Percentiles rank a stretch among this genome's conserved stretches.
Evolutionary conservation across 2,329 filamentous ascomycete species (phyloP).

Genomic region (Malbranchea zuffiana): DNA sequence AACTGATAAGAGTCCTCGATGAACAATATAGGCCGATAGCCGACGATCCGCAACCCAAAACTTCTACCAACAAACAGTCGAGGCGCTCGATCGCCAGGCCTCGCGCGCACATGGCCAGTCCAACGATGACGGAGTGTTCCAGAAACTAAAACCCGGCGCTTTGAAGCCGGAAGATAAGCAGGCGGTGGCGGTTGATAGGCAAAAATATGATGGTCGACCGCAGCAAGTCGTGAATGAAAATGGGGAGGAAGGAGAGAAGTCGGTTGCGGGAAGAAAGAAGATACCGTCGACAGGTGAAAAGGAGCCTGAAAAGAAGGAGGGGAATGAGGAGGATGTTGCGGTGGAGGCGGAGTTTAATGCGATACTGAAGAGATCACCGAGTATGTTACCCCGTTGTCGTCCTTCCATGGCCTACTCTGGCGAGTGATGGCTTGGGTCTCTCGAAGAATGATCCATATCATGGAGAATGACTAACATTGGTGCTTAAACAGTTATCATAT

Average conservation of each 20-base stretch:
- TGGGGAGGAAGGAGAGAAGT: conserved; percentile 42
- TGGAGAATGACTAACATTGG: conserved; percentile 1
- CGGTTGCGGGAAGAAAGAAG: conserved; percentile 46
- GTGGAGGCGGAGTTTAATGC: conserved; percentile 61
- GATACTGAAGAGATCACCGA: conserved; percentile 74
- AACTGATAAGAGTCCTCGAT: neutral
- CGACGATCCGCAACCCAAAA: conserved; percentile 32
- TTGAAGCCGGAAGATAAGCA: conserved; percentile 61
- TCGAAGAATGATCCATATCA: neutral
- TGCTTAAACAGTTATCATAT: conserved; percentile 63
- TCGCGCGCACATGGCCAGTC: conserved; percentile 36
- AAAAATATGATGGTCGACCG: conserved; percentile 41
- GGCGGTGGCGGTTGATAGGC: conserved; percentile 49
- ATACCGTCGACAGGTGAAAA: conserved; percentile 34
- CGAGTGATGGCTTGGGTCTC: neutral
- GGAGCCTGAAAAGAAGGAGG: conserved; percentile 23
- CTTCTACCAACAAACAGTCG: conserved; percentile 47
- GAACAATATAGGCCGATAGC: conserved; percentile 28
- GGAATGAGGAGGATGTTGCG: conserved; percentile 21
- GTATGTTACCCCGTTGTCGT: conserved; percentile 41
- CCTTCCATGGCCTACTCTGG: neutral
- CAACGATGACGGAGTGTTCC: conserved; percentile 50
- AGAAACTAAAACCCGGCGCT: conserved; percentile 57
- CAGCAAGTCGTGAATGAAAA: conserved; percentile 19
- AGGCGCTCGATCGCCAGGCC: conserved; percentile 43